phyloP scores from a whole-genome alignment of 306 rosid species.

The Sicyos edulis region DNA sequence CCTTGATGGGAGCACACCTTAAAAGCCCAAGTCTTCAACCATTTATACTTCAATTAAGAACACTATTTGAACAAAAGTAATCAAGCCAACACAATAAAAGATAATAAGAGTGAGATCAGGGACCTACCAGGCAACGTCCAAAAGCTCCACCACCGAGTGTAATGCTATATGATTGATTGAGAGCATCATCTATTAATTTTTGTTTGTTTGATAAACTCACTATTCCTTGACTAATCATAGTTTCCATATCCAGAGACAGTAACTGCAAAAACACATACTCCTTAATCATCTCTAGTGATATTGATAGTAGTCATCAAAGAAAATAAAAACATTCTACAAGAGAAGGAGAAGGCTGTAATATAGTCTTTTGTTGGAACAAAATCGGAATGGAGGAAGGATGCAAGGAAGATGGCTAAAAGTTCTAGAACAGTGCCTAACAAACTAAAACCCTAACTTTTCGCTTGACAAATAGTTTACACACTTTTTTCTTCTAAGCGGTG shows the following conservation, averaged over 20 bases:
- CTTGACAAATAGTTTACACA: background rate
- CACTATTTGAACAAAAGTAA: background rate
- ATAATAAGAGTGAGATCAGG: constrained; percentile 15
- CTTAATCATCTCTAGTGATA: background rate
- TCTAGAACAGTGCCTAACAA: background rate
- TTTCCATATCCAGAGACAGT: constrained; percentile 56
- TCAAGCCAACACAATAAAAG: constrained; percentile 2
- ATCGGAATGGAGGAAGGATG: background rate
- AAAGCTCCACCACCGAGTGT: constrained; percentile 53
- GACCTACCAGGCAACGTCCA: constrained; percentile 72
- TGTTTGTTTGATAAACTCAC: constrained; percentile 56
- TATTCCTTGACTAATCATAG: constrained; percentile 53
- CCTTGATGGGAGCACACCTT: too few relatives aligned
- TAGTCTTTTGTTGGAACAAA: background rate
- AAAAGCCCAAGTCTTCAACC: too few relatives aligned
- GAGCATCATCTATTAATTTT: constrained; percentile 50
- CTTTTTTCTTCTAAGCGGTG: background rate
- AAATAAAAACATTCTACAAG: background rate
- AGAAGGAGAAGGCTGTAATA: constrained; percentile 1
- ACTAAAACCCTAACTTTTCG: background rate
- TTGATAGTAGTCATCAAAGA: background rate
- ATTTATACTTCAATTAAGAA: background rate
- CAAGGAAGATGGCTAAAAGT: background rate
- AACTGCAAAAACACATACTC: constrained; percentile 42
- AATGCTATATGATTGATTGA: constrained; percentile 52